Conservation (phyloP, 345 rosid genomes). For the Brassica incana region DNA sequence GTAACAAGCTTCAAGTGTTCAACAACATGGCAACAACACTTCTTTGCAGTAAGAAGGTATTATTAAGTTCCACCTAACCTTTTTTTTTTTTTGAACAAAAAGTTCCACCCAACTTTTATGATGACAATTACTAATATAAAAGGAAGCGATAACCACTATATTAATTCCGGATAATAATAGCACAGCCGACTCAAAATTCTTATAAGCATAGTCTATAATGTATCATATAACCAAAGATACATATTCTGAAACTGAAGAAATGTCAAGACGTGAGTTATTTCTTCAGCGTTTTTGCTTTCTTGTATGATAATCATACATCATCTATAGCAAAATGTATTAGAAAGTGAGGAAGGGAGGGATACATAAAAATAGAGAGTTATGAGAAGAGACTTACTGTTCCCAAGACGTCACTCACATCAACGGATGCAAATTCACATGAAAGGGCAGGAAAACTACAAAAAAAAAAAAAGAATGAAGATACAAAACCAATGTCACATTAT, state of each 20-base stretch:
- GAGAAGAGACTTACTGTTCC: constrained; percentile 82
- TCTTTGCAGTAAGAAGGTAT: background rate
- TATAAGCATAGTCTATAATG: background rate
- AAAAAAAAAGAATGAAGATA: constrained; percentile 18
- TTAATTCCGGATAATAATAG: background rate
- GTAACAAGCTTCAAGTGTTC: constrained; percentile 7
- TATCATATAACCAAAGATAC: constrained; percentile 1
- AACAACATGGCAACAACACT: constrained; percentile 6
- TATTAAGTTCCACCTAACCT: background rate
- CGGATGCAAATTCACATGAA: constrained; percentile 96
- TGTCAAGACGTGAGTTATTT: constrained; percentile 12
- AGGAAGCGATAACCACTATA: background rate
- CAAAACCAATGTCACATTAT: constrained; percentile 9
- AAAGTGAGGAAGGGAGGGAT: constrained; percentile 9
- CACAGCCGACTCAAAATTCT: constrained; percentile 7
- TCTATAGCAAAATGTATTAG: background rate
- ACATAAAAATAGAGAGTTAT: constrained; percentile 13
- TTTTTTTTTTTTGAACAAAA: background rate
- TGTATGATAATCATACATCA: constrained; percentile 3
- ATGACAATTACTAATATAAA: background rate
- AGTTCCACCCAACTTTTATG: no score
- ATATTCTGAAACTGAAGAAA: constrained; percentile 13
- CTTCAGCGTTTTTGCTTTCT: background rate
- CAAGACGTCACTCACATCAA: constrained; percentile 91
- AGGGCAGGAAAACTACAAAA: constrained; percentile 87